These are phyloP conservation scores for Penicillium occitanis DNA, from an alignment of 2,329 filamentous ascomycete species.

Conservation along the genomic window DNA sequence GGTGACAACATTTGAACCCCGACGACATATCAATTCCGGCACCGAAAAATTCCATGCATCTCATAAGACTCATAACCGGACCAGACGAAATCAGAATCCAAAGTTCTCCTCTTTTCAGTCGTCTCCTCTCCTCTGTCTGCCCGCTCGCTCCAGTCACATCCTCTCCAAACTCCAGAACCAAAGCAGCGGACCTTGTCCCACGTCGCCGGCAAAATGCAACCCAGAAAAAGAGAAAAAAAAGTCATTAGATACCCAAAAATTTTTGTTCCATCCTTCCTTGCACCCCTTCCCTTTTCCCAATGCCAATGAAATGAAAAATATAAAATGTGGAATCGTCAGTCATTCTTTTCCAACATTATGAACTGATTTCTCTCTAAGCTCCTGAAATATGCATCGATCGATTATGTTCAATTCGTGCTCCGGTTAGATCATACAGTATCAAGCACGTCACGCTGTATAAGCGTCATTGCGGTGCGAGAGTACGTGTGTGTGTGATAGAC, in stretches of 20 bases:
- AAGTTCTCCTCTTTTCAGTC: not conserved
- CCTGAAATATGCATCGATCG: slow-evolving; percentile 11
- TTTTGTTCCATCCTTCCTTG: slow-evolving; percentile 14
- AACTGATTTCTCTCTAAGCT: not conserved
- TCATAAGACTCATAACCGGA: not conserved
- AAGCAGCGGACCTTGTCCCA: slow-evolving; percentile 10
- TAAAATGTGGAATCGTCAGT: slow-evolving; percentile 2
- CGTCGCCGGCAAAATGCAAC: slow-evolving; percentile 18
- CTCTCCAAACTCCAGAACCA: slow-evolving; percentile 16
- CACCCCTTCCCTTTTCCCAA: slow-evolving; percentile 4
- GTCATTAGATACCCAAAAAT: slow-evolving; percentile 5
- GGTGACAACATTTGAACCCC: not conserved
- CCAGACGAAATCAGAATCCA: not conserved
- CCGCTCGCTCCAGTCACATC: not conserved
- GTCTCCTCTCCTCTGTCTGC: not conserved
- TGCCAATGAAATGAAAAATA: not conserved
- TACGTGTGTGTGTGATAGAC: not conserved
- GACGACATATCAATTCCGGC: not conserved
- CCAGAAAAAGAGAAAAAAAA: slow-evolving; percentile 16
- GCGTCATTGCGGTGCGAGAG: not conserved
- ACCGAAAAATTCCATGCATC: slow-evolving; percentile 1
- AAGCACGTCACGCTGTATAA: not conserved
- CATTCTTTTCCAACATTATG: slow-evolving; percentile 3
- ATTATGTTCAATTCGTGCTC: not conserved
- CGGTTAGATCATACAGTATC: not conserved